phyloP scores from a whole-genome alignment of 306 rosid species.

The Cucurbita ficifolia region DNA sequence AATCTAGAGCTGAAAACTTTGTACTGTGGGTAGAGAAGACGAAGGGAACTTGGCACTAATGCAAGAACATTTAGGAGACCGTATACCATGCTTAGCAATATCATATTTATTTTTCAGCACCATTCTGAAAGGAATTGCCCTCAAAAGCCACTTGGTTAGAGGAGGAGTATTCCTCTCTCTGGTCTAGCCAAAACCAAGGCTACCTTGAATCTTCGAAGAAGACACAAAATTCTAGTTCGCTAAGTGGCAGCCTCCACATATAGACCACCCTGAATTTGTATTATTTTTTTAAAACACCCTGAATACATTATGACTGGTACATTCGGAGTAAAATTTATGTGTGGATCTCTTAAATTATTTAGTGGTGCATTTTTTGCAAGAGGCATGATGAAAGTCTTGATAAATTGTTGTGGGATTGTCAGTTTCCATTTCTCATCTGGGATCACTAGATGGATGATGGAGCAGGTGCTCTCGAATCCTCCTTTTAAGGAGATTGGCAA shows the following conservation, averaged over 20 bases:
- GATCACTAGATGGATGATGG: no score
- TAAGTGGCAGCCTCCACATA: background rate
- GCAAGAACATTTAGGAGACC: background rate
- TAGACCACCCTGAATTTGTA: background rate
- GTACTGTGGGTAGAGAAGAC: background rate
- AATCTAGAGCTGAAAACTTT: background rate
- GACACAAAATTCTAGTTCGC: background rate
- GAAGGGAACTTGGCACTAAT: background rate
- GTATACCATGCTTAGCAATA: background rate
- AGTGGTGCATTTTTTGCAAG: background rate
- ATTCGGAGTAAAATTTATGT: background rate
- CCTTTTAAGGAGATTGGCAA: no score
- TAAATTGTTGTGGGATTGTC: no score
- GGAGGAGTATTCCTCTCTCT: background rate
- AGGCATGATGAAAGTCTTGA: no score
- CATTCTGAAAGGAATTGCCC: background rate
- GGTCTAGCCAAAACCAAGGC: background rate
- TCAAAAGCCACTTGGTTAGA: background rate
- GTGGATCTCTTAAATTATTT: background rate
- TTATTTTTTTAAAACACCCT: background rate
- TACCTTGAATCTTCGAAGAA: background rate
- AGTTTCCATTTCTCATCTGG: no score
- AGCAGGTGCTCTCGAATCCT: no score
- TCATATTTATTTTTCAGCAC: background rate
- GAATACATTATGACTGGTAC: background rate